These are phyloP conservation scores for Calcarisporium arbuscula DNA, from an alignment of 2,329 filamentous ascomycete species.

Conservation along the genomic window DNA sequence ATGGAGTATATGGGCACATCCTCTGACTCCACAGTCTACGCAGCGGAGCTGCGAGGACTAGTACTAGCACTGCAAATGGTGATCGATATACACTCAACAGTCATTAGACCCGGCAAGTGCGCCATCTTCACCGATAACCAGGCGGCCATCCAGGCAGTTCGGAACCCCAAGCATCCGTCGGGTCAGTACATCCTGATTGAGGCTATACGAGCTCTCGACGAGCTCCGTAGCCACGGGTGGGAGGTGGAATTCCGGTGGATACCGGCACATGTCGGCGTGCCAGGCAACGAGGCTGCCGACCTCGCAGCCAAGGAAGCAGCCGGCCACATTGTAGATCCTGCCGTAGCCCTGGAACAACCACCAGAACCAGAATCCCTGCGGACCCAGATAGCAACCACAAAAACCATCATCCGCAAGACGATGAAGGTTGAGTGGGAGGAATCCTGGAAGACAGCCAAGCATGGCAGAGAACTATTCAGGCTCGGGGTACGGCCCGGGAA, in stretches of 20 bases:
- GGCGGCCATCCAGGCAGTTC: constrained; percentile 21
- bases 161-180: constrained; percentile 18
- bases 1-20: constrained; percentile 19
- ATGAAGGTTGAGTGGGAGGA: constrained; percentile 8
- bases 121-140: constrained; percentile 25
- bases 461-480: constrained; percentile 8
- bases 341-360: no score
- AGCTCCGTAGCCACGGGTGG: constrained; percentile 4
- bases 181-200: constrained; percentile 21
- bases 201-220: no score
- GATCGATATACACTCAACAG: constrained; percentile 11
- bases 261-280: constrained; percentile 14
- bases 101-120: constrained; percentile 11
- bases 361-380: constrained; percentile 3
- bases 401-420: constrained; percentile 8
- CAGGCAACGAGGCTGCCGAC: constrained; percentile 16
- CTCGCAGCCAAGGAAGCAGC: constrained; percentile 27
- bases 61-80: constrained; percentile 19
- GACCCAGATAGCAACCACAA: constrained; percentile 11
- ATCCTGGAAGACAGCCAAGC: constrained; percentile 6
- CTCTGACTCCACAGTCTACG: constrained; percentile 20
- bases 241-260: constrained; percentile 13
- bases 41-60: constrained; percentile 20
- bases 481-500: constrained; percentile 9
- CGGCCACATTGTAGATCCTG: constrained; percentile 20